These are phyloP conservation scores for Phytophthora pisi DNA, from an alignment of 352 stramenopile genomes.

Conservation along the genomic window DNA sequence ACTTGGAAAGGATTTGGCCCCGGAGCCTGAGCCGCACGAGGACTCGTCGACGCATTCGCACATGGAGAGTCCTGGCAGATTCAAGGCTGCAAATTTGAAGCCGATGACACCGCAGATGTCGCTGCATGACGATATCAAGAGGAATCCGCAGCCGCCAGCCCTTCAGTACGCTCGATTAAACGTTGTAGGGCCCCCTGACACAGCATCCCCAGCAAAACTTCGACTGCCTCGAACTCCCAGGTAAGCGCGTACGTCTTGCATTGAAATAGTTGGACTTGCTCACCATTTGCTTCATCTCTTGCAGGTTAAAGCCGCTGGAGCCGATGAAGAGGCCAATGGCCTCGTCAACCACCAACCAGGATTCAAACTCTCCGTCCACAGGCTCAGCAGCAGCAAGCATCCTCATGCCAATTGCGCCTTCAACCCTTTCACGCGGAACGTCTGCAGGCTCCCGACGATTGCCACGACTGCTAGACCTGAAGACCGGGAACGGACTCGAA, in stretches of 20 bases:
- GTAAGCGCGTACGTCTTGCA: conserved; percentile 12
- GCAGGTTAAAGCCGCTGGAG: conserved; percentile 51
- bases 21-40: conserved; percentile 33
- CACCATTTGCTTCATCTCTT: conserved; percentile 4
- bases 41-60: conserved; percentile 22
- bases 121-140: conserved; percentile 3
- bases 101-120: neutral
- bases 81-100: conserved; percentile 8
- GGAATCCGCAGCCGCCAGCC: neutral
- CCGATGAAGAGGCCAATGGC: conserved; percentile 26
- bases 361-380: conserved; percentile 6
- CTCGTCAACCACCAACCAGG: conserved; percentile 29
- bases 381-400: conserved; percentile 6
- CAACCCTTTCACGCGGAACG: conserved; percentile 19
- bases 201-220: conserved; percentile 13
- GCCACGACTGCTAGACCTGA: conserved; percentile 25
- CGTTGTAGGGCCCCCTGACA: conserved; percentile 2
- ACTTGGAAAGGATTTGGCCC: conserved; percentile 8
- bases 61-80: conserved; percentile 18
- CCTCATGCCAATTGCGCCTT: conserved; percentile 10
- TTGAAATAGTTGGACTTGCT: conserved; percentile 3
- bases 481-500: conserved; percentile 7
- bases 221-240: conserved; percentile 27
- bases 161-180: conserved; percentile 18
- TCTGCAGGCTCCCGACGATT: conserved; percentile 37